Conservation (phyloP, 176 grass and related monocot species). For the Aechmea fasciata region DNA sequence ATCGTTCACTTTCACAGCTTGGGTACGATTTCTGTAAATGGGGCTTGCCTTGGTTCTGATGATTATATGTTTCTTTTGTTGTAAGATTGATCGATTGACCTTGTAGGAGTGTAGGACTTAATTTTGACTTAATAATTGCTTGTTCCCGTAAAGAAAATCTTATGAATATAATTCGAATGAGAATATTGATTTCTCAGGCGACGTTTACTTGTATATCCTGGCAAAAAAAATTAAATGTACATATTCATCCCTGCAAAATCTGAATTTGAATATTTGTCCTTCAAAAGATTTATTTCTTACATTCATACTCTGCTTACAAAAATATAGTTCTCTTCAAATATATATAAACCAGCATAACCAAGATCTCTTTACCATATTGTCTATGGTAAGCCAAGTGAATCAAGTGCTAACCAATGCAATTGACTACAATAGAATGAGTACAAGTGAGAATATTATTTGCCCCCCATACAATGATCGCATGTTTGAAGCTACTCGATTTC, state of each 20-base stretch:
- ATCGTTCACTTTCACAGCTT: constrained; percentile 91
- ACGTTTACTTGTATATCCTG: no score
- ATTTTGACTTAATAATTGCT: neutral
- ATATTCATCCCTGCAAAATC: no score
- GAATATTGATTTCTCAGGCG: neutral
- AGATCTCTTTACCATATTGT: no score
- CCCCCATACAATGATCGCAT: neutral
- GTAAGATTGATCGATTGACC: neutral
- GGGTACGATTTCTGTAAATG: constrained; percentile 48
- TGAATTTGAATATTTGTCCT: no score
- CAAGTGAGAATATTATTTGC: neutral
- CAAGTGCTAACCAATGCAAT: no score
- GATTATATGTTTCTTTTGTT: neutral
- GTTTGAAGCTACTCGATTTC: neutral
- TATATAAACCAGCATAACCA: no score
- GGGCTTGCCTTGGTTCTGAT: neutral
- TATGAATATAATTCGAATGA: neutral
- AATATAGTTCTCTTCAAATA: no score
- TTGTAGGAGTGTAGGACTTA: neutral
- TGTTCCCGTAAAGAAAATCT: neutral
- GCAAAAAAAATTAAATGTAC: no score
- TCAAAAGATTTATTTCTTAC: no score
- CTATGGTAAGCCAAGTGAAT: no score
- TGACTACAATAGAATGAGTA: no score
- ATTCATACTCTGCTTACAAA: no score